These are phyloP conservation scores for Aspergillus bombycis DNA, from an alignment of 2,329 filamentous ascomycete genomes.

Conservation along the genomic window DNA sequence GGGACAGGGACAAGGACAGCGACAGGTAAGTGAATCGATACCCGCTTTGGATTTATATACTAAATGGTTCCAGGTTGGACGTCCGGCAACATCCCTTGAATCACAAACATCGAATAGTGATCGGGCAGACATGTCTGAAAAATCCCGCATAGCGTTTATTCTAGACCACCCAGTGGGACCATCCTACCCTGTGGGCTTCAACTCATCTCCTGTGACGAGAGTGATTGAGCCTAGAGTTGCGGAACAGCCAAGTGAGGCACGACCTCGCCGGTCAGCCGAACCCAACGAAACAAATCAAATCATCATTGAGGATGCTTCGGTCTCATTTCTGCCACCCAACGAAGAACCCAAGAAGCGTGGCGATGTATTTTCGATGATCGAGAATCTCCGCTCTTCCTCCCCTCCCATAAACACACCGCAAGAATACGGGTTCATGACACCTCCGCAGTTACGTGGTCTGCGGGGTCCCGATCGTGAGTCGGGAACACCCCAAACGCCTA, in stretches of 20 bases:
- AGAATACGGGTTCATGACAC: slow-evolving; percentile 32
- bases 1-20: slow-evolving; percentile 32
- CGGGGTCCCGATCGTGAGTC: slow-evolving; percentile 26
- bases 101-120: background rate
- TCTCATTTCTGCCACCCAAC: slow-evolving; percentile 47
- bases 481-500: slow-evolving; percentile 46
- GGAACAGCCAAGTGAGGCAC: slow-evolving; percentile 36
- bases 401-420: slow-evolving; percentile 31
- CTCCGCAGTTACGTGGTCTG: slow-evolving; percentile 32
- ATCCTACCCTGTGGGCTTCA: slow-evolving; percentile 19
- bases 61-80: slow-evolving; percentile 7
- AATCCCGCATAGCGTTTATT: slow-evolving; percentile 21
- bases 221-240: slow-evolving; percentile 19
- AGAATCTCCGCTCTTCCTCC: slow-evolving; percentile 62
- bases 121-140: slow-evolving; percentile 12
- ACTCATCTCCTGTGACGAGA: slow-evolving; percentile 34
- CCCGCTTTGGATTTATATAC: slow-evolving; percentile 9
- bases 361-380: slow-evolving; percentile 68
- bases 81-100: background rate
- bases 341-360: slow-evolving; percentile 73
- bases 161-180: slow-evolving; percentile 18
- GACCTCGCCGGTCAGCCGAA: slow-evolving; percentile 44
- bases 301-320: slow-evolving; percentile 66
- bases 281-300: slow-evolving; percentile 67
- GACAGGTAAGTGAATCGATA: slow-evolving; percentile 24